Conservation (phyloP, 495 filamentous ascomycete genomes). For the Xanthoparmelia taractica region DNA sequence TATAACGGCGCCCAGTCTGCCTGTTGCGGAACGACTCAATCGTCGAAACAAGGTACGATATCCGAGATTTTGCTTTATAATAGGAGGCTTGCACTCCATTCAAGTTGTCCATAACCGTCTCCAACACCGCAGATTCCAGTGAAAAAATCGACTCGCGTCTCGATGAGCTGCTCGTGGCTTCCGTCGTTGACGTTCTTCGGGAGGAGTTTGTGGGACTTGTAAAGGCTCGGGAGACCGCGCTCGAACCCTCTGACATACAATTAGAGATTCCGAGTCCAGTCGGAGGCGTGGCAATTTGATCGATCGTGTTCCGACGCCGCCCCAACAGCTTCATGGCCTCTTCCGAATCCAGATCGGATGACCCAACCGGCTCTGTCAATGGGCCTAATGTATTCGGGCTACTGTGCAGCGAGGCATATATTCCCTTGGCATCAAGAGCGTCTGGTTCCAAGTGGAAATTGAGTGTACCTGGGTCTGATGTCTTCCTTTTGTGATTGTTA, state of each 20-base stretch:
- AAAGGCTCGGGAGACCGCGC: slow-evolving; percentile 1
- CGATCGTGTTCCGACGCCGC: slow-evolving; percentile 1
- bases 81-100: slow-evolving; percentile 10
- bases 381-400: slow-evolving; percentile 5
- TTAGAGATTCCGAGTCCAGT: not conserved
- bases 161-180: slow-evolving; percentile 2
- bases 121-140: slow-evolving; percentile 11
- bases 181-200: slow-evolving; percentile 1
- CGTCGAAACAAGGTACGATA: slow-evolving; percentile 9
- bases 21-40: slow-evolving; percentile 17
- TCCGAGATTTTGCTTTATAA: slow-evolving; percentile 6
- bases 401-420: slow-evolving; percentile 3
- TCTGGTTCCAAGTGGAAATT: not conserved
- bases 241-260: slow-evolving; percentile 6
- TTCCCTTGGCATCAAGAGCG: not conserved
- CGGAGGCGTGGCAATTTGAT: slow-evolving; percentile 9
- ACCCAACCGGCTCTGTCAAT: not conserved
- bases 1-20: slow-evolving; percentile 16
- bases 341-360: not conserved
- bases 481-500: not conserved
- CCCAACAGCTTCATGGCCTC: slow-evolving; percentile 7
- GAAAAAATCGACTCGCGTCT: slow-evolving; percentile 8
- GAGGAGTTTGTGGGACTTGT: slow-evolving; percentile 13
- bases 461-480: not conserved
- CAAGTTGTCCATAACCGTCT: slow-evolving; percentile 10